A percentile compares a stretch with the other conserved stretches of the same genome.
Conservation (phyloP, 176 grass and related monocot species). For the Triticum timopheevii region DNA sequence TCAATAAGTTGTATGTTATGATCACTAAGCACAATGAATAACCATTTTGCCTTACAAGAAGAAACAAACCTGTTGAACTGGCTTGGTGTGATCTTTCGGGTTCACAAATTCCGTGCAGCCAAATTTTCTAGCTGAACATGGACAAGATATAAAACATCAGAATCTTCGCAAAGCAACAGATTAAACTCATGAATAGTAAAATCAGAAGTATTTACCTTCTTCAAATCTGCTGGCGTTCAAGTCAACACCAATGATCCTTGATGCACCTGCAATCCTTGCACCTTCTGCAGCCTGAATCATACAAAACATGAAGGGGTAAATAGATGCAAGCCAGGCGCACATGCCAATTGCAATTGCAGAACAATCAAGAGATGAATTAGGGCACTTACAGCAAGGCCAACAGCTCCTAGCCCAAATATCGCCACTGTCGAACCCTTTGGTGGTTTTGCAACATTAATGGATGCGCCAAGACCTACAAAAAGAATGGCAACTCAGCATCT, state of each 20-base stretch:
- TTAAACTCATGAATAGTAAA: background rate
- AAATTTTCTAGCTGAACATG: conserved; percentile 69
- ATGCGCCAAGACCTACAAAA: conserved; percentile 67
- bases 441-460: conserved; percentile 88
- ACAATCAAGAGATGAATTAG: background rate
- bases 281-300: conserved; percentile 69
- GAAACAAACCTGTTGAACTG: conserved; percentile 72
- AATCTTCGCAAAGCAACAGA: background rate
- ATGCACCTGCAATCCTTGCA: conserved; percentile 72
- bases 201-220: conserved; percentile 41
- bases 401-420: conserved; percentile 85
- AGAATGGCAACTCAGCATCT: background rate
- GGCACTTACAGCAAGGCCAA: conserved; percentile 76
- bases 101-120: conserved; percentile 84
- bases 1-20: background rate
- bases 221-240: conserved; percentile 77
- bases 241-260: conserved; percentile 82
- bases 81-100: conserved; percentile 67
- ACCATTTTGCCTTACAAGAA: background rate
- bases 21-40: background rate
- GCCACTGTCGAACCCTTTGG: conserved; percentile 81
- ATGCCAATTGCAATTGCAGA: background rate
- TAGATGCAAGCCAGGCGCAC: background rate
- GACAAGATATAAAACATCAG: background rate
- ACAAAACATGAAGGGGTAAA: background rate